These are phyloP conservation scores for Oenanthe javanica DNA, from an alignment of 140 eudicot genomes.

Conservation along the genomic window DNA sequence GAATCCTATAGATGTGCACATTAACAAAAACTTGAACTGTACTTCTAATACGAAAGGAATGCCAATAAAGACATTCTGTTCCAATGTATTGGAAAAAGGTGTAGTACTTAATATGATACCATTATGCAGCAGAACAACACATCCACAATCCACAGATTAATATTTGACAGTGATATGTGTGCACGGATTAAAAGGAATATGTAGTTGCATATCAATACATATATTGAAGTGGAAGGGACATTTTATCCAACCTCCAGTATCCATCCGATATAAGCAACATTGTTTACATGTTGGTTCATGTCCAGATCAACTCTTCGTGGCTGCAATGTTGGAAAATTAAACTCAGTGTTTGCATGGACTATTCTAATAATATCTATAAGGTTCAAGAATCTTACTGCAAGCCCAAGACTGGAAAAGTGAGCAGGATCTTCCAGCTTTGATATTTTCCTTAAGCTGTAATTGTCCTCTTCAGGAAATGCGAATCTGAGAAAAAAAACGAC, in stretches of 20 bases:
- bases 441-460: slow-evolving; percentile 65
- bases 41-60: too few relatives aligned
- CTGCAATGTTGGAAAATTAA: slow-evolving; percentile 23
- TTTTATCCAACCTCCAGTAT: slow-evolving; percentile 61
- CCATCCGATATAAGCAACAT: slow-evolving; percentile 53
- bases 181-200: not conserved
- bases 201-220: not conserved
- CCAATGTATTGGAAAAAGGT: too few relatives aligned
- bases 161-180: not conserved
- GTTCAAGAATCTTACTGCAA: slow-evolving; percentile 44
- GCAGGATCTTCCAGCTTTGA: slow-evolving; percentile 77
- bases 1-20: too few relatives aligned
- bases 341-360: not conserved
- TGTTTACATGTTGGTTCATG: slow-evolving; percentile 69
- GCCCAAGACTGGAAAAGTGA: slow-evolving; percentile 50
- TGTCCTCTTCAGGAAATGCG: slow-evolving; percentile 75
- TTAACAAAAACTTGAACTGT: too few relatives aligned
- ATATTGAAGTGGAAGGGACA: not conserved
- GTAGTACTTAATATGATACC: too few relatives aligned
- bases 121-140: too few relatives aligned
- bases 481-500: slow-evolving; percentile 39
- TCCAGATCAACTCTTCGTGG: slow-evolving; percentile 92
- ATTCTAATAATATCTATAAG: not conserved
- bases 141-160: too few relatives aligned
- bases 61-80: too few relatives aligned